Evolutionary conservation across 106 monocot species (phyloP).

Genomic region (Dioscorea dumetorum): DNA sequence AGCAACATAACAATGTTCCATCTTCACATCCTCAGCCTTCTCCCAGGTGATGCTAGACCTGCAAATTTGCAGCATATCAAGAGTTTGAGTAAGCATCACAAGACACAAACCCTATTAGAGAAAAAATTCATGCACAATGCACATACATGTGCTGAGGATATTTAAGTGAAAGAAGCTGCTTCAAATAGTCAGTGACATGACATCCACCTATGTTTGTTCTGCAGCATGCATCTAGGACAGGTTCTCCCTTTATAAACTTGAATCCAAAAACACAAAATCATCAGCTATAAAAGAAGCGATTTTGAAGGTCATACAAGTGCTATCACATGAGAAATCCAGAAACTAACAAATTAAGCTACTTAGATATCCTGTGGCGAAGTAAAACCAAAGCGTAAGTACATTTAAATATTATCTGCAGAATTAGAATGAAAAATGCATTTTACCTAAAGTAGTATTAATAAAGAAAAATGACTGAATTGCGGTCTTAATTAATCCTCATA

Average conservation of each 20-base stretch:
- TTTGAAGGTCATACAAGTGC: too few species aligned
- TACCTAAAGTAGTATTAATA: too few species aligned
- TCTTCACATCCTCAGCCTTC: constrained; percentile 87
- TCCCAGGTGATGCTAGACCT: constrained; percentile 90
- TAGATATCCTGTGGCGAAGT: too few species aligned
- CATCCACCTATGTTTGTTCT: constrained; percentile 87
- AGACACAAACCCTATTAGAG: background rate
- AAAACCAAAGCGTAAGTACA: too few species aligned
- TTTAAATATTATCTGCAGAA: too few species aligned
- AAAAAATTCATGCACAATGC: background rate
- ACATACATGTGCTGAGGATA: constrained; percentile 83
- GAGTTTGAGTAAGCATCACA: background rate
- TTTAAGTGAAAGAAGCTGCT: constrained; percentile 92
- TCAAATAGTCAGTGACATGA: constrained; percentile 87
- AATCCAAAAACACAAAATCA: background rate
- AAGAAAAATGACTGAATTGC: too few species aligned
- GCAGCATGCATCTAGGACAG: constrained; percentile 67
- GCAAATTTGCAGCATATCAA: constrained; percentile 4
- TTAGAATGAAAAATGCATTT: too few species aligned
- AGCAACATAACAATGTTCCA: constrained; percentile 85
- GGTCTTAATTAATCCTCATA: too few species aligned
- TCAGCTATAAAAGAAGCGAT: background rate
- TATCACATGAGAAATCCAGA: too few species aligned
- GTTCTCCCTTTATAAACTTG: constrained; percentile 80
- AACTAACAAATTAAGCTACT: too few species aligned